phyloP scores from a whole-genome alignment of 2,329 filamentous ascomycete species.

The Aspergillus pseudoviridinutans region DNA sequence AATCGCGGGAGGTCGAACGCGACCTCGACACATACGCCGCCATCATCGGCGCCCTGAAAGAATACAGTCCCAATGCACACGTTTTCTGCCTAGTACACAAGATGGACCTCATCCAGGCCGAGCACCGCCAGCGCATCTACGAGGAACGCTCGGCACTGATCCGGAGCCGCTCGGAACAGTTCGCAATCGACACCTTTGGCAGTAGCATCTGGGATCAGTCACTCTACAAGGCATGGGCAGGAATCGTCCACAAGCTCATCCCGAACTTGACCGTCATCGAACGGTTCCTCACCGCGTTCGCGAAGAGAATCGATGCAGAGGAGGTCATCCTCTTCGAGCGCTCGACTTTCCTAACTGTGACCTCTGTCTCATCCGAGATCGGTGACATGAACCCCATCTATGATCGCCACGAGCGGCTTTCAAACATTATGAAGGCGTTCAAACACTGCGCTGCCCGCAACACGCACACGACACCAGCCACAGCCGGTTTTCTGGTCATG shows the following conservation, averaged over 20 bases:
- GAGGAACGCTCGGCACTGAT: slow-evolving; percentile 77
- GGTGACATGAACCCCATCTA: slow-evolving; percentile 80
- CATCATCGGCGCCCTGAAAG: slow-evolving; percentile 81
- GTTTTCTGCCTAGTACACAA: slow-evolving; percentile 98
- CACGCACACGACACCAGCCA: slow-evolving; percentile 42
- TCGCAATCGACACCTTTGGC: slow-evolving; percentile 82
- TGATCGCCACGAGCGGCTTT: slow-evolving; percentile 91
- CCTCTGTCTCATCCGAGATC: slow-evolving; percentile 73
- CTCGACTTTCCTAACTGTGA: slow-evolving; percentile 95
- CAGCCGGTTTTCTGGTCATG: slow-evolving; percentile 44
- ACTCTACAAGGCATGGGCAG: slow-evolving; percentile 96
- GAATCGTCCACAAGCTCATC: slow-evolving; percentile 96
- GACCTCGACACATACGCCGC: slow-evolving; percentile 89
- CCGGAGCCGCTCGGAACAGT: slow-evolving; percentile 65
- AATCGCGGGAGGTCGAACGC: slow-evolving; percentile 88
- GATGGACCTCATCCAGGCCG: slow-evolving; percentile 88
- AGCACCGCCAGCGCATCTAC: slow-evolving; percentile 75
- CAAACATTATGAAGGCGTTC: slow-evolving; percentile 97
- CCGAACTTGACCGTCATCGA: slow-evolving; percentile 89
- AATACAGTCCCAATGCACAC: slow-evolving; percentile 75
- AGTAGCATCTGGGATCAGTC: slow-evolving; percentile 99
- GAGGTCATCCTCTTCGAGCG: slow-evolving; percentile 94
- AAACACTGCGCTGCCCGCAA: slow-evolving; percentile 66
- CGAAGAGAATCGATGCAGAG: slow-evolving; percentile 82
- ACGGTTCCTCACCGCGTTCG: slow-evolving; percentile 74